Percentiles rank a stretch among this genome's conserved stretches.
Conservation (phyloP, 2,329 filamentous ascomycete genomes). For the Verticillium isaacii region DNA sequence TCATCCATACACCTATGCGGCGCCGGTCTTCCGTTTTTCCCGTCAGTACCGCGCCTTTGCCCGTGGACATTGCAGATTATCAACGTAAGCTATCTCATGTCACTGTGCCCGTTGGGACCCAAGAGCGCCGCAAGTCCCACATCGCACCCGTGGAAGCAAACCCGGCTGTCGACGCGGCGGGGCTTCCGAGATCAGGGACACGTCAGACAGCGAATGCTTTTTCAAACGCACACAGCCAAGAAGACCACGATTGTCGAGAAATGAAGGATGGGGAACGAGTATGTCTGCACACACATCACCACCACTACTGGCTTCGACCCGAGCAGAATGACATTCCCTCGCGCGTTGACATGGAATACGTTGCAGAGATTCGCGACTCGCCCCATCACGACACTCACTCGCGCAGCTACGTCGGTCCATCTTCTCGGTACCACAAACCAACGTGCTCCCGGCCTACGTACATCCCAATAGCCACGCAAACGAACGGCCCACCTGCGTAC, state of each 20-base stretch:
- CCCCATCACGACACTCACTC: constrained; percentile 15
- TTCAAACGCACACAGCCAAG: background rate
- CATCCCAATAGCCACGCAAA: no score
- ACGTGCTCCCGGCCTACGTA: background rate
- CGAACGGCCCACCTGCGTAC: background rate
- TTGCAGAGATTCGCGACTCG: constrained; percentile 17
- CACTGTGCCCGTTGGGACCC: background rate
- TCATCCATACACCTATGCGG: constrained; percentile 28
- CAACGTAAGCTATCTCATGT: background rate
- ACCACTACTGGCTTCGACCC: constrained; percentile 54
- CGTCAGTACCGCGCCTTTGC: background rate
- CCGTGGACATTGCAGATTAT: background rate
- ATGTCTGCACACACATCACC: constrained; percentile 56
- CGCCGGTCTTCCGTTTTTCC: constrained; percentile 11
- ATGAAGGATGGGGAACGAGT: constrained; percentile 17
- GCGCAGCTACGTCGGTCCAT: constrained; percentile 23
- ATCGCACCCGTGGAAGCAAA: background rate
- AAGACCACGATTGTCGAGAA: background rate
- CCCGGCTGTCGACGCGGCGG: background rate
- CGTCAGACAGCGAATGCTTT: background rate
- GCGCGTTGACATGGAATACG: constrained; percentile 15
- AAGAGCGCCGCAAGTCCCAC: background rate
- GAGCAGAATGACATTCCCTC: constrained; percentile 2
- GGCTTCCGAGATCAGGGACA: background rate
- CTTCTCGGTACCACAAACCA: constrained; percentile 11